A percentile compares a stretch with the other conserved stretches of the same genome.
phyloP scores from a whole-genome alignment of 116 monocot genomes.

The Cymodocea nodosa region DNA sequence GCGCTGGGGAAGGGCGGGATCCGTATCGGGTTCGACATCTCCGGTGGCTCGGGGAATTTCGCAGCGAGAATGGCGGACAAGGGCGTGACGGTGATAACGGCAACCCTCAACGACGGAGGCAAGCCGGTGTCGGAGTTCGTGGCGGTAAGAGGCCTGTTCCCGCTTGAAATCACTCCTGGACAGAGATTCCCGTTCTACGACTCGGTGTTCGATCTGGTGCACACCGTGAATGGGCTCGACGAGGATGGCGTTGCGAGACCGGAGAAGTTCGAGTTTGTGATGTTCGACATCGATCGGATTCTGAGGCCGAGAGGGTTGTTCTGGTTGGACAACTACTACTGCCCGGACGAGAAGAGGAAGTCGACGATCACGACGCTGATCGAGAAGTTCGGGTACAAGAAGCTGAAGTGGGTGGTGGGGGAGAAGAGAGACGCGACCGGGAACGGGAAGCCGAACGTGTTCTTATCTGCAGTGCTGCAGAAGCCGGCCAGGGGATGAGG shows the following conservation, averaged over 20 bases:
- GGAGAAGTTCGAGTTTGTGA: conserved; percentile 74
- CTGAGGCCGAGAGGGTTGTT: conserved; percentile 57
- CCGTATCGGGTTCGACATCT: conserved; percentile 62
- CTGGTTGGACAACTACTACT: conserved; percentile 76
- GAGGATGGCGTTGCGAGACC: conserved; percentile 24
- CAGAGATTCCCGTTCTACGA: conserved; percentile 77
- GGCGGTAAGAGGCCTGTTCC: conserved; percentile 54
- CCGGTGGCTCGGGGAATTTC: conserved; percentile 28
- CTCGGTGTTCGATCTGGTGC: conserved; percentile 76
- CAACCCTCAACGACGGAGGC: conserved; percentile 20
- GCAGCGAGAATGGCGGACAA: conserved; percentile 79
- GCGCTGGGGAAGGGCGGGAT: conserved; percentile 16
- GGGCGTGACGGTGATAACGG: conserved; percentile 58
- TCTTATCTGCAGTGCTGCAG: conserved; percentile 71
- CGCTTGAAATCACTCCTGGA: conserved; percentile 34
- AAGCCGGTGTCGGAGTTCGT: conserved; percentile 28
- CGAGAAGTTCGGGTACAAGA: conserved; percentile 72
- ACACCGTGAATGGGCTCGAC: conserved; percentile 41
- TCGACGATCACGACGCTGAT: conserved; percentile 39
- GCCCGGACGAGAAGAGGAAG: conserved; percentile 67
- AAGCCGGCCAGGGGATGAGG: conserved; percentile 46
- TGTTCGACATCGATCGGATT: conserved; percentile 84
- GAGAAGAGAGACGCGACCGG: conserved; percentile 38
- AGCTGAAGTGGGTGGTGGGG: conserved; percentile 88
- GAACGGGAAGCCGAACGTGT: conserved; percentile 22